Evolutionary conservation across 768 basidiomycete genomes (phyloP), one percentile per base, ranked within the genome.

Genomic region (Dictyophora rubrovolvata): DNA sequence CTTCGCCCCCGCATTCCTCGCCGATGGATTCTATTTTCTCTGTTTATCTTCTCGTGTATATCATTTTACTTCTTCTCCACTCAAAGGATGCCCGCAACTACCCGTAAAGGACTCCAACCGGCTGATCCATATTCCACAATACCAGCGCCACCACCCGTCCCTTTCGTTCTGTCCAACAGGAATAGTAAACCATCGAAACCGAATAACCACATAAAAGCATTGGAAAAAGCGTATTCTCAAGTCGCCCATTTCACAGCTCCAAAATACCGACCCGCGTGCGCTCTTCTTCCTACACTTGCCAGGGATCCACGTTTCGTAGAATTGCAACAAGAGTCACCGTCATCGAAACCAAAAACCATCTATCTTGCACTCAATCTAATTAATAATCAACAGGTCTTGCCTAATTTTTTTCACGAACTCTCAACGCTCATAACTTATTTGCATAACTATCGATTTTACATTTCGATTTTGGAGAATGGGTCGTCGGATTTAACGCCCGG

Each of bases 341-440:
- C 60, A 6, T 60, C 60, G 2, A 17, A 16, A 17, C 16, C 60
- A 9, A 20, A 42, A 35, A 37, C 58, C 11, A 46, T 62, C 36
- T 77, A 74, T 63, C 75, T 77, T 67, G 76, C 75, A 47, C 76
- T 77, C 69, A 76, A 77, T 64, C 66, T 77, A 46, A 74, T 74
- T 69, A 76, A 77, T 65, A 74, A 74, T 36, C 74, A 75, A 69
- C 73, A 75, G 64, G 71, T 77, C 57, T 75, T 77, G 53, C 76
- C 76, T 55, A 75, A 75, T 60, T 68, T 77, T 46, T 76, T 77
- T 63, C 70, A 71, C 33, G 74, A 73, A 48, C 68, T 77, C 46
- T 75, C 76, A 68, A 63, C 73, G 50, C 71, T 74, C 7, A 72
- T 75, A 10, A 66, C 71, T 35, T 71, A 75, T 50, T 62, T 77